These are phyloP conservation scores for Penicillium argentinense DNA, from an alignment of 495 filamentous ascomycete genomes.

Conservation along the genomic window DNA sequence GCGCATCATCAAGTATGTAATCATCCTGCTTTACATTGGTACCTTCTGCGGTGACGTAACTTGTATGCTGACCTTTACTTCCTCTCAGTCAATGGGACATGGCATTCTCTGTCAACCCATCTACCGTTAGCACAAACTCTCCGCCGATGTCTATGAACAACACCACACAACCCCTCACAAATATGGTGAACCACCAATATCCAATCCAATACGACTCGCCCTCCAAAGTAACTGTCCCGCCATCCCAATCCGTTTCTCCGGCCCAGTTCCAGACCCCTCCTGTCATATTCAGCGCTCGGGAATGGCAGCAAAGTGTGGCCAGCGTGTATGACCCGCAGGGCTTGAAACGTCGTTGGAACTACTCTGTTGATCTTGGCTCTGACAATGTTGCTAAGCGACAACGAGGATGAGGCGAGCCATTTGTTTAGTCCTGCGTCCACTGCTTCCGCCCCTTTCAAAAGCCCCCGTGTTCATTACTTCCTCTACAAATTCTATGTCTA, in stretches of 20 bases:
- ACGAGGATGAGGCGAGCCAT: slow-evolving; percentile 21
- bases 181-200: slow-evolving; percentile 34
- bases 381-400: slow-evolving; percentile 37
- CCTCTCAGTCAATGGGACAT: slow-evolving; percentile 81
- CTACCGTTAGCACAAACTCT: slow-evolving; percentile 49
- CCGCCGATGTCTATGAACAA: slow-evolving; percentile 42
- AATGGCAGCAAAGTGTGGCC: slow-evolving; percentile 96
- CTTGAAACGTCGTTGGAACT: slow-evolving; percentile 71
- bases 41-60: too few relatives aligned
- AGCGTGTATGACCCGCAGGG: slow-evolving; percentile 77
- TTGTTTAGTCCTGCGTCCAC: not conserved
- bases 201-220: slow-evolving; percentile 39
- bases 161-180: slow-evolving; percentile 31
- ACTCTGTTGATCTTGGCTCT: slow-evolving; percentile 36
- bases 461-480: too few relatives aligned
- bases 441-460: too few relatives aligned
- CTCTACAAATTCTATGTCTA: not conserved
- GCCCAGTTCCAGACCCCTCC: slow-evolving; percentile 56
- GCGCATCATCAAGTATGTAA: slow-evolving; percentile 85
- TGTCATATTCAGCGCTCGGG: slow-evolving; percentile 82
- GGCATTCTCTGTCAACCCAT: slow-evolving; percentile 72
- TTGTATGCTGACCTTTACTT: not conserved
- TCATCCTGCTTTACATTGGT: too few relatives aligned
- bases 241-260: slow-evolving; percentile 50
- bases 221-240: slow-evolving; percentile 33